A percentile compares a stretch with the other conserved stretches of the same genome.
These are phyloP conservation scores for Vigna unguiculata DNA, from an alignment of 306 rosid genomes.

Conservation along the genomic window DNA sequence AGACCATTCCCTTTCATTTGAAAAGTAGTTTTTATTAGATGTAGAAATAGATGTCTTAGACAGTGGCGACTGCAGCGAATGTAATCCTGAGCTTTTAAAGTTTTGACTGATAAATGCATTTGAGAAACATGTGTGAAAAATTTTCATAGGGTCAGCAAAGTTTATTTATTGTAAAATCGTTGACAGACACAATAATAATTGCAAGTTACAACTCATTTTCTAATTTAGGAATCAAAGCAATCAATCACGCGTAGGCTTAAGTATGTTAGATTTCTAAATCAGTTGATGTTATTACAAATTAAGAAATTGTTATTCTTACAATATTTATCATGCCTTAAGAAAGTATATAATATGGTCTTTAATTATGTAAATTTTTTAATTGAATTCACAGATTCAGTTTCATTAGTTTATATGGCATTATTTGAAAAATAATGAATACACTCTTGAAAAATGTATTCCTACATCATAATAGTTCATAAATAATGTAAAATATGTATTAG, in stretches of 20 bases:
- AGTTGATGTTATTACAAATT: background rate
- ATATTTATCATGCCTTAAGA: no score
- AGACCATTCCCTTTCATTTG: no score
- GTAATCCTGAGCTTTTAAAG: slow-evolving; percentile 1
- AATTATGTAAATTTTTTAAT: no score
- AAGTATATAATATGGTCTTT: no score
- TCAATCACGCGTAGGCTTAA: background rate
- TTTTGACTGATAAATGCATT: slow-evolving; percentile 27
- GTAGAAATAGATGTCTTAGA: background rate
- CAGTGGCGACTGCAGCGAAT: slow-evolving; percentile 21
- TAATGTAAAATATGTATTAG: no score
- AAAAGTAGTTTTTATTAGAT: no score
- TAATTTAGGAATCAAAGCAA: background rate
- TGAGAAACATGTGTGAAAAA: background rate
- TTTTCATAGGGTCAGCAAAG: background rate
- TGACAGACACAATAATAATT: background rate
- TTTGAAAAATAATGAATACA: no score
- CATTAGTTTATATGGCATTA: no score
- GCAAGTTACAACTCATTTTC: background rate
- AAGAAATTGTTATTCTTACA: background rate
- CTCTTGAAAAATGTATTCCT: no score
- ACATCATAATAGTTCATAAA: no score
- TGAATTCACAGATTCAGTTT: background rate
- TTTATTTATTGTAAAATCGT: background rate
- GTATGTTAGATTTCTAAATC: background rate